Percentiles rank a stretch among this genome's conserved stretches.
These are phyloP conservation scores for Mikania micrantha DNA, from an alignment of 129 eudicot genomes.

Conservation along the genomic window DNA sequence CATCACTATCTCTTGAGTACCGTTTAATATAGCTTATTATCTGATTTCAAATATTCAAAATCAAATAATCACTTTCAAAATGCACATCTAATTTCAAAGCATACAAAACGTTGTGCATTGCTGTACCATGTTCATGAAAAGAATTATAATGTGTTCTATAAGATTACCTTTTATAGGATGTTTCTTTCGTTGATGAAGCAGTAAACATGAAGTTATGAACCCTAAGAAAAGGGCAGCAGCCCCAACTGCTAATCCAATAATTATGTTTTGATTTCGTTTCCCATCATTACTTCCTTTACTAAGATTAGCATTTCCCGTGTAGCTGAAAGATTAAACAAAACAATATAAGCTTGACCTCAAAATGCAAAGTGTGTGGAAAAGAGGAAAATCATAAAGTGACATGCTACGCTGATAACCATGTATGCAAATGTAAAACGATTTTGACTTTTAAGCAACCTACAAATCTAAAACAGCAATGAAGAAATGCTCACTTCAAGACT, in stretches of 20 bases:
- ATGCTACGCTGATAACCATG: background rate
- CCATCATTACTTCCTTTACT: conserved; percentile 39
- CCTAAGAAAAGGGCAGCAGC: conserved; percentile 77
- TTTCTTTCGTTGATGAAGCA: conserved; percentile 50
- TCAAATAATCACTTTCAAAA: background rate
- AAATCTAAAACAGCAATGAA: background rate
- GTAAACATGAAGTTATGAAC: conserved; percentile 54
- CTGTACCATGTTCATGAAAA: background rate
- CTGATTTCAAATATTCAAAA: background rate
- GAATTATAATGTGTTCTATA: background rate
- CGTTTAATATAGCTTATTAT: background rate
- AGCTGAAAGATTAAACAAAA: conserved; percentile 36
- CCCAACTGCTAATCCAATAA: conserved; percentile 67
- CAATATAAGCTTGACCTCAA: background rate
- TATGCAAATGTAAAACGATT: background rate
- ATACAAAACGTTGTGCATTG: background rate
- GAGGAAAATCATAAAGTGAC: background rate
- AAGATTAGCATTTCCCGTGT: conserved; percentile 65
- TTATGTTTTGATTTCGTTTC: conserved; percentile 46
- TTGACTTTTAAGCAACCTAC: conserved; percentile 9
- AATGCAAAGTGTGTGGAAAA: background rate
- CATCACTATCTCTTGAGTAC: background rate
- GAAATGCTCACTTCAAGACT: conserved; percentile 60
- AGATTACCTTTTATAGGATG: conserved; percentile 43
- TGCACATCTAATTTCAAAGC: background rate